Base-by-base conservation (phyloP, 371 early-diverging fungal genomes). In the Quaeritorhiza haematococci region DNA sequence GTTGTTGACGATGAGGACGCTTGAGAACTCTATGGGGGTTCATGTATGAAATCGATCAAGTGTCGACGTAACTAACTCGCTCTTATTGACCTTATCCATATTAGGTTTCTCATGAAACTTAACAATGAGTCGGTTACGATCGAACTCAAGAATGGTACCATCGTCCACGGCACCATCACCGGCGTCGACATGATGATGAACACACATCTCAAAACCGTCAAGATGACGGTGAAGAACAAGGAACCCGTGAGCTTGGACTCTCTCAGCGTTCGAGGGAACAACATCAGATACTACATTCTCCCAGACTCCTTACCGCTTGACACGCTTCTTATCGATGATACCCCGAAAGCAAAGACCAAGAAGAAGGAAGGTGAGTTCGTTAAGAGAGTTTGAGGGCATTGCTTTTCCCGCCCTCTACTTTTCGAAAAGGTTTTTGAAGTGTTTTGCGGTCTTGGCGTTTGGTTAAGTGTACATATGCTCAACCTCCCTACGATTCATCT, bases 101-200 rank as follows among this genome's bases (percentile, higher is more conserved):
- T 15, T 75, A 90, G 96, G 71, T 96, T 96, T 79, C 80, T 96
- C 62, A 93, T 92, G 92, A 94, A 95, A 76, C 81, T 92, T 69
- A 85, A 79, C 66, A 91, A 90, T 67, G 94, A 95, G 79, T 89
- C 93, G 33, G 96, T 96, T 32, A 92, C 93, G 23, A 87, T 96
- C 66, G 96, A 96, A 74, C 83, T 96, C 53, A 96, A 96, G 67
- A 94, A 96, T 68, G 94, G 94, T 53, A 95, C 94, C 8, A 79
- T 92, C 55, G 92, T 95, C 23, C 84, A 89, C 66, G 98, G 98
- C 55, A 97, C 97, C 13, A 88, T 98, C 54, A 89, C 91, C 42
- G 94, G 93, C 32, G 96, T 97, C 43, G 98, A 98, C 69, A 94
- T 98, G 93, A 87, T 89, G 74, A 98, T 98, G 98, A 98, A 98